Conservation (phyloP, 1,284 basidiomycete species). For the Chondrostereum purpureum region DNA sequence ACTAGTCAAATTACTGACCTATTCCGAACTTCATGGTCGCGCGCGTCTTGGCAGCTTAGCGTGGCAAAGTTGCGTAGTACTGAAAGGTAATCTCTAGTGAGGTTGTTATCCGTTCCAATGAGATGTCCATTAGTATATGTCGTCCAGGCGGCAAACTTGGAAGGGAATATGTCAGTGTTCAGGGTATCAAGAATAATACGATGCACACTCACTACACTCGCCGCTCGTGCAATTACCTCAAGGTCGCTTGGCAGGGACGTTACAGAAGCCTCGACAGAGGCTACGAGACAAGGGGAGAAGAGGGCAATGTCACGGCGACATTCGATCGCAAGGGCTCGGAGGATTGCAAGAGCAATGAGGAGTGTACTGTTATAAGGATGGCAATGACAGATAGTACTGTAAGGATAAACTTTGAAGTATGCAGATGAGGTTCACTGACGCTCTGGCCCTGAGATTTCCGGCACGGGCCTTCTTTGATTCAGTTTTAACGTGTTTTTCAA, state of each 20-base stretch:
- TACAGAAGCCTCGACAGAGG: slow-evolving; percentile 67
- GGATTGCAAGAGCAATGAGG: slow-evolving; percentile 82
- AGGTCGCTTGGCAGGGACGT: slow-evolving; percentile 64
- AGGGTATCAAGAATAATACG: background rate
- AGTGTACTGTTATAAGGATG: slow-evolving; percentile 51
- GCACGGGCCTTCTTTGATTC: slow-evolving; percentile 66
- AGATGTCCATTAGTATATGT: slow-evolving; percentile 84
- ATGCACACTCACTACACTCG: slow-evolving; percentile 66
- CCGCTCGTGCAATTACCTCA: slow-evolving; percentile 80
- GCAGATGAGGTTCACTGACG: slow-evolving; percentile 45
- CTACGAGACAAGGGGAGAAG: slow-evolving; percentile 73
- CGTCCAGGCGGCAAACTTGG: slow-evolving; percentile 86
- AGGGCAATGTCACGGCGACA: slow-evolving; percentile 84
- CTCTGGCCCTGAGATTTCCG: slow-evolving; percentile 73
- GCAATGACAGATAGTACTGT: too few relatives aligned
- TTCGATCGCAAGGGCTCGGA: slow-evolving; percentile 82
- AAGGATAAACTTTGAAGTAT: slow-evolving; percentile 6
- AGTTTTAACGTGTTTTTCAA: slow-evolving; percentile 70
- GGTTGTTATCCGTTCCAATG: slow-evolving; percentile 68
- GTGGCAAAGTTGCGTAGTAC: slow-evolving; percentile 65
- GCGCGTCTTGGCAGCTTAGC: slow-evolving; percentile 44
- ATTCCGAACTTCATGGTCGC: slow-evolving; percentile 63
- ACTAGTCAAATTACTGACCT: slow-evolving; percentile 33
- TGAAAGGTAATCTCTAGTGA: slow-evolving; percentile 69
- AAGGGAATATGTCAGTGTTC: background rate